phyloP scores from a whole-genome alignment of 2,329 filamentous ascomycete species.

The Uncinocarpus reesii region DNA sequence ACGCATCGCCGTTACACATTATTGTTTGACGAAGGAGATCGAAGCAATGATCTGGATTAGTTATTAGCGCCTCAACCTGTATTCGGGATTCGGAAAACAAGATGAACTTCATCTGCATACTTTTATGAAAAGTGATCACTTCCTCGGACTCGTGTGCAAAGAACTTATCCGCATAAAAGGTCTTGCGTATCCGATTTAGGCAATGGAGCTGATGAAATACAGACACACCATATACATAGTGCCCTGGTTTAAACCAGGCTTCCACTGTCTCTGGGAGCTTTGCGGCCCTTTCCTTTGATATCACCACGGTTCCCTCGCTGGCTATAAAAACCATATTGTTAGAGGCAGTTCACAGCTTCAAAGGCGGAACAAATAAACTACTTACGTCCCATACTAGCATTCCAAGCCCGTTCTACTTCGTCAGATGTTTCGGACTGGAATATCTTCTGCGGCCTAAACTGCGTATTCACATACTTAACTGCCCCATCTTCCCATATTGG shows the following conservation, averaged over 20 bases:
- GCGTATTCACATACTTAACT: slow-evolving; percentile 15
- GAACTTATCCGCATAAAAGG: slow-evolving; percentile 15
- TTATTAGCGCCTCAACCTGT: neutral
- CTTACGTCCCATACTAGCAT: slow-evolving; percentile 12
- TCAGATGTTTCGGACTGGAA: slow-evolving; percentile 15
- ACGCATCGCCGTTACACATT: slow-evolving; percentile 14
- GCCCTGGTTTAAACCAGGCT: slow-evolving; percentile 7
- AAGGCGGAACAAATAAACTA: neutral
- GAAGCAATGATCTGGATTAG: slow-evolving; percentile 15
- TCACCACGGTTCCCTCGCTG: slow-evolving; percentile 10
- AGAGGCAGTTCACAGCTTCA: neutral
- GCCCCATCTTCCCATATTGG: slow-evolving; percentile 14
- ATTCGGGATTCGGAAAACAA: neutral
- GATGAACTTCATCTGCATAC: slow-evolving; percentile 5
- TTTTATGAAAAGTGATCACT: slow-evolving; percentile 14
- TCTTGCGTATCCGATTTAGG: slow-evolving; percentile 16
- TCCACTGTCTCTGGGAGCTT: slow-evolving; percentile 11
- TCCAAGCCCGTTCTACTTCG: slow-evolving; percentile 15
- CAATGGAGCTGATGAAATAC: slow-evolving; percentile 16
- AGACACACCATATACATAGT: slow-evolving; percentile 15
- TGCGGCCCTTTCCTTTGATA: slow-evolving; percentile 6
- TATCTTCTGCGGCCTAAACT: slow-evolving; percentile 11
- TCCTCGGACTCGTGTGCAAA: slow-evolving; percentile 13
- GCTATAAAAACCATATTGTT: slow-evolving; percentile 1
- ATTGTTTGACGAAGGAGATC: slow-evolving; percentile 17